These are phyloP conservation scores for Hyphopichia fennica DNA, from an alignment of 1,139 yeast species.

Conservation along the genomic window DNA sequence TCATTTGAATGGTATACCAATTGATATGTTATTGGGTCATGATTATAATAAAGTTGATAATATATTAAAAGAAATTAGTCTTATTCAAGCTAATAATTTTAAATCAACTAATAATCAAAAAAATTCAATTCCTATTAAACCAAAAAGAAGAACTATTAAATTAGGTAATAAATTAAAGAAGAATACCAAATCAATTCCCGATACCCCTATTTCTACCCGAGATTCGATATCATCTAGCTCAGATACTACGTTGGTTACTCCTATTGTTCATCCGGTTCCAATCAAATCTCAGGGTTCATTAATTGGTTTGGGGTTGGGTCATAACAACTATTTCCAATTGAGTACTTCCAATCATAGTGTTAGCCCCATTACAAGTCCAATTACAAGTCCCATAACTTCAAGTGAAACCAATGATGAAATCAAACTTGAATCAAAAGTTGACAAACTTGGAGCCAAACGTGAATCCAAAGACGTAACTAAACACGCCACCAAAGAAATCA, in stretches of 20 bases:
- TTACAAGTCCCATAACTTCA: too few relatives aligned
- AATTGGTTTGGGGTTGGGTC: slow-evolving; percentile 1
- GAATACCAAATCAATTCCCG: slow-evolving; percentile 4
- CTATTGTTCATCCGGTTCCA: neutral
- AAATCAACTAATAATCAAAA: slow-evolving; percentile 26
- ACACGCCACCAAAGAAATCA: neutral
- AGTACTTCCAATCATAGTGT: too few relatives aligned
- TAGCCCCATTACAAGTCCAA: too few relatives aligned
- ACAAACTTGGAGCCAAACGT: too few relatives aligned
- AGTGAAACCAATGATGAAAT: too few relatives aligned
- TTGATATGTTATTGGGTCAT: slow-evolving; percentile 29
- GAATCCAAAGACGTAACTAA: too few relatives aligned
- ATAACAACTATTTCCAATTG: neutral
- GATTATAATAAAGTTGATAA: slow-evolving; percentile 34
- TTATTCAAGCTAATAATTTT: slow-evolving; percentile 46
- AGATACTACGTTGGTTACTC: neutral
- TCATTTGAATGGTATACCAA: slow-evolving; percentile 37
- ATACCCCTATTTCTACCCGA: neutral
- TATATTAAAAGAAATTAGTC: slow-evolving; percentile 45
- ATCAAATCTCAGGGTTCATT: neutral
- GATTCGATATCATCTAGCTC: neutral
- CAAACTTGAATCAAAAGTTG: too few relatives aligned
- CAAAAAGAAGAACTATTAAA: slow-evolving; percentile 51
- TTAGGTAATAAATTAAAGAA: slow-evolving; percentile 23
- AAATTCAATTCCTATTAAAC: slow-evolving; percentile 20